Conservation (phyloP, 2,329 filamentous ascomycete species). For the Epichloe brachyelytri region DNA sequence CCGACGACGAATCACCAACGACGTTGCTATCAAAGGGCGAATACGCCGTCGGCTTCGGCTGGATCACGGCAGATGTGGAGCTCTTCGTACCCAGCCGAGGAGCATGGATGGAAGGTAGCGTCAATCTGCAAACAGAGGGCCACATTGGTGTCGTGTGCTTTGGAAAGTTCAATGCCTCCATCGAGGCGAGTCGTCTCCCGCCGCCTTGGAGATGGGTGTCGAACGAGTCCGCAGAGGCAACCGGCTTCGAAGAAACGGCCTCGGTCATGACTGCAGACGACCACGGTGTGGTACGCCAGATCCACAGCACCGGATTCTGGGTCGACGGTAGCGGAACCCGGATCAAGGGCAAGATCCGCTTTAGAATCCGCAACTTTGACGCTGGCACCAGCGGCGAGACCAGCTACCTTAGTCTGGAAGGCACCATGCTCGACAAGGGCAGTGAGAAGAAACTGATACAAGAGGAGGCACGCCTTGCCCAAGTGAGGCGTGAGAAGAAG, state of each 20-base stretch:
- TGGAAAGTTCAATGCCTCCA: constrained; percentile 83
- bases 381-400: constrained; percentile 61
- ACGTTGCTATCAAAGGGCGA: constrained; percentile 53
- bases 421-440: constrained; percentile 63
- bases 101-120: constrained; percentile 62
- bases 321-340: constrained; percentile 56
- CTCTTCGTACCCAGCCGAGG: constrained; percentile 67
- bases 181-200: constrained; percentile 66
- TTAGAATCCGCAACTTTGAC: constrained; percentile 77
- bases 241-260: constrained; percentile 28
- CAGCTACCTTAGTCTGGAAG: constrained; percentile 75
- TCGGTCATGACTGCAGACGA: constrained; percentile 30
- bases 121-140: constrained; percentile 79
- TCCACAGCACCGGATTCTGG: constrained; percentile 58
- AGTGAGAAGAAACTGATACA: constrained; percentile 46
- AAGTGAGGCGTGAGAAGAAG: constrained; percentile 23
- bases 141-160: constrained; percentile 83
- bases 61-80: constrained; percentile 78
- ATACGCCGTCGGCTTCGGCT: constrained; percentile 75
- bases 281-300: constrained; percentile 39
- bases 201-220: constrained; percentile 69
- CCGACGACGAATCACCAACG: constrained; percentile 34
- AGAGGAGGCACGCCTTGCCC: constrained; percentile 30
- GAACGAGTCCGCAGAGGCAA: constrained; percentile 28
- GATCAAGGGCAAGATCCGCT: constrained; percentile 58